These are phyloP conservation scores for Podaxis sp. DNA, from an alignment of 768 basidiomycete species.

Conservation along the genomic window DNA sequence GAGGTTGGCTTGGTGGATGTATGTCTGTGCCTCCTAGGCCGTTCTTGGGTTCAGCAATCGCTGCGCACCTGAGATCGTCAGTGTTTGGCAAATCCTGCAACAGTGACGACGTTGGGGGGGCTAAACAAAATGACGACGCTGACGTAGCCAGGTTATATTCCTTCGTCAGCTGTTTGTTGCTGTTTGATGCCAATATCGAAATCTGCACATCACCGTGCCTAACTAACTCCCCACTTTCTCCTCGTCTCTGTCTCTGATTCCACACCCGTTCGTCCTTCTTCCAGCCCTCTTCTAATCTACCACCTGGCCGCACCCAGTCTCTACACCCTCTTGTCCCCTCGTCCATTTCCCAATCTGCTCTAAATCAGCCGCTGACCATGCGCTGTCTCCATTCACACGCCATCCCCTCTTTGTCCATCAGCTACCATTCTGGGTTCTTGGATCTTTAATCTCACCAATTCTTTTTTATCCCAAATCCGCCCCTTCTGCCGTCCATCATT, in stretches of 20 bases:
- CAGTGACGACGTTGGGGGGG: slow-evolving; percentile 30
- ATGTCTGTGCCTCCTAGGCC: background rate
- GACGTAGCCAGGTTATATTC: slow-evolving; percentile 47
- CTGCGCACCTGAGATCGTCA: background rate
- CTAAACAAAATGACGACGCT: slow-evolving; percentile 46
- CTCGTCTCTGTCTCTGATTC: slow-evolving; percentile 7
- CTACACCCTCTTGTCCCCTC: background rate
- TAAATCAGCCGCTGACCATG: background rate
- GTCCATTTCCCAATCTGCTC: too few relatives aligned
- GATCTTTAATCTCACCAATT: background rate
- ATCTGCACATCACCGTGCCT: slow-evolving; percentile 20
- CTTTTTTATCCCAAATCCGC: background rate
- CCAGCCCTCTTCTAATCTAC: slow-evolving; percentile 9
- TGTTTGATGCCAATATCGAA: slow-evolving; percentile 28
- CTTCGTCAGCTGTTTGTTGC: slow-evolving; percentile 28
- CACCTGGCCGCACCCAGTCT: background rate
- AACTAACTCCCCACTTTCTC: slow-evolving; percentile 4
- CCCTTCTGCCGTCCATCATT: slow-evolving; percentile 3
- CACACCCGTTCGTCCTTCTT: slow-evolving; percentile 22
- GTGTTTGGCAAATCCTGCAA: slow-evolving; percentile 9
- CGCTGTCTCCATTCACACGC: background rate
- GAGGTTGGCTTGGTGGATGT: background rate
- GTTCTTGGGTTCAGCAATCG: background rate
- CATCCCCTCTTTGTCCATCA: slow-evolving; percentile 1
- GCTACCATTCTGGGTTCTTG: background rate